These are phyloP conservation scores for Coriaria nepalensis DNA, from an alignment of 306 rosid genomes.

Conservation along the genomic window DNA sequence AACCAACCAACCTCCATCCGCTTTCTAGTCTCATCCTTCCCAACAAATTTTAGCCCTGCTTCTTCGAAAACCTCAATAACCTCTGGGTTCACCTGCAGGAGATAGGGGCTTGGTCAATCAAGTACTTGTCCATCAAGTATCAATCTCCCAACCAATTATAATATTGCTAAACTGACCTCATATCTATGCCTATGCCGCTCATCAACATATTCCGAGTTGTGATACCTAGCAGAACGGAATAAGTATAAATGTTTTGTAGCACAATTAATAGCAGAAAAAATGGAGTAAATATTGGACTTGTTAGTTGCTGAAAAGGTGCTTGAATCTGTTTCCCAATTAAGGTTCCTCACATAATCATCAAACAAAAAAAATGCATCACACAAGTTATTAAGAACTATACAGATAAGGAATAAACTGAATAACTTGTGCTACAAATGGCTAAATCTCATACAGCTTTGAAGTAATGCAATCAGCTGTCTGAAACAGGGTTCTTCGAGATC, in stretches of 20 bases:
- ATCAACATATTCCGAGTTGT: slow-evolving; percentile 67
- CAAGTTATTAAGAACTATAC: too few species aligned
- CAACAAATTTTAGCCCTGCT: slow-evolving; percentile 83
- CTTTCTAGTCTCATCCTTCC: slow-evolving; percentile 86
- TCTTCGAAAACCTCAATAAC: slow-evolving; percentile 57
- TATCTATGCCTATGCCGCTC: slow-evolving; percentile 98
- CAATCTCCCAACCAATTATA: slow-evolving; percentile 1
- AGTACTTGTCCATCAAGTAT: too few species aligned
- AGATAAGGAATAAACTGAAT: background rate
- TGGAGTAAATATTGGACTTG: too few species aligned
- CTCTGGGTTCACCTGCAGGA: slow-evolving; percentile 81
- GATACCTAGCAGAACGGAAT: slow-evolving; percentile 42
- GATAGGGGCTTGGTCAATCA: background rate
- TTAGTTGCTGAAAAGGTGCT: too few species aligned
- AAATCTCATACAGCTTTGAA: slow-evolving; percentile 69
- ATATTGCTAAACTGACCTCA: slow-evolving; percentile 39
- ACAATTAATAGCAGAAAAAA: too few species aligned
- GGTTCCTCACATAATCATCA: too few species aligned
- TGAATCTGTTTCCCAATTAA: too few species aligned
- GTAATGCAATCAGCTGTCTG: slow-evolving; percentile 66
- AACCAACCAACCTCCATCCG: slow-evolving; percentile 77
- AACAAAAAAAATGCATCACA: too few species aligned
- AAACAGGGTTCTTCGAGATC: slow-evolving; percentile 82
- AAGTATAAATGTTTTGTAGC: background rate
- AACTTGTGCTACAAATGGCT: background rate